Conservation (phyloP, 495 filamentous ascomycete species). For the Aspergillus egyptiacus region DNA sequence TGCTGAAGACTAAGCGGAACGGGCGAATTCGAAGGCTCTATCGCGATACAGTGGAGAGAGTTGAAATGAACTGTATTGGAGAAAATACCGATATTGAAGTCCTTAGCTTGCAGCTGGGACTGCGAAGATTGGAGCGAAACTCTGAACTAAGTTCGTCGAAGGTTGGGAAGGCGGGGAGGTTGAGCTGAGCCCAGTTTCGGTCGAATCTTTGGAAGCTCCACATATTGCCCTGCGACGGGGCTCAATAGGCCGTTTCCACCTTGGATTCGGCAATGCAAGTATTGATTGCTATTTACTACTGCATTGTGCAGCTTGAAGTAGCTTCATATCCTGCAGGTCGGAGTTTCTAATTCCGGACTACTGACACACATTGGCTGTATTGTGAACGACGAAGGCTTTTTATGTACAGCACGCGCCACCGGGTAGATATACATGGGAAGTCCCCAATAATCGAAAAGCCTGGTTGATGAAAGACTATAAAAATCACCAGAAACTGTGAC, state of each 20-base stretch:
- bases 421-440: constrained; percentile 33
- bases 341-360: constrained; percentile 2
- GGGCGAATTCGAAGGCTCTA: too few species aligned
- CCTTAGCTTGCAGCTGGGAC: too few species aligned
- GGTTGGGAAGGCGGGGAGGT: not conserved
- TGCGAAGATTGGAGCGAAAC: too few species aligned
- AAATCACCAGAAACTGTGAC: constrained; percentile 21
- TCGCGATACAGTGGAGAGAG: not conserved
- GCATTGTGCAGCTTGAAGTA: not conserved
- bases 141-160: too few species aligned
- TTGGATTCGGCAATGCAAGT: too few species aligned
- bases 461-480: constrained; percentile 21
- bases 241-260: too few species aligned
- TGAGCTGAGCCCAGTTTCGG: not conserved
- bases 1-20: not conserved
- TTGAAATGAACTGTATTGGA: not conserved
- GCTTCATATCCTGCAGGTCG: not conserved
- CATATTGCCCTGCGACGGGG: not conserved
- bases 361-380: constrained; percentile 15
- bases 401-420: constrained; percentile 35
- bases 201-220: not conserved
- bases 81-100: not conserved
- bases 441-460: constrained; percentile 14
- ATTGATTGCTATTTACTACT: constrained; percentile 3
- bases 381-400: constrained; percentile 16